These are phyloP conservation scores for Geranium incanum DNA, from an alignment of 441 rosid genomes.

Conservation along the genomic window DNA sequence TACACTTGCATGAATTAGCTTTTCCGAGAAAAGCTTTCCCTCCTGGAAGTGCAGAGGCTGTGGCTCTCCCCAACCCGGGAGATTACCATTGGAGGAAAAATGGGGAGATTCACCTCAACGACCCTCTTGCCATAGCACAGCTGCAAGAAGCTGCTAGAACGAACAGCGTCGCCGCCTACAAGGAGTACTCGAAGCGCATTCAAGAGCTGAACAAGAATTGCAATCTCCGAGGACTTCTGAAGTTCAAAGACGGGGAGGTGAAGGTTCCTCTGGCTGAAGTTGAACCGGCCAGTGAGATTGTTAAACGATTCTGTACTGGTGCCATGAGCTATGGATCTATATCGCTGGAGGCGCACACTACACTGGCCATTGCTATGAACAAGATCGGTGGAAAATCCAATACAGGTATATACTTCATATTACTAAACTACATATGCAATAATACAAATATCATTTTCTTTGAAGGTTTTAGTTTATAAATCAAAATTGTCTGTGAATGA, in stretches of 20 bases:
- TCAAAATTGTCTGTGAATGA: not conserved
- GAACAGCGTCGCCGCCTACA: slow-evolving; percentile 89
- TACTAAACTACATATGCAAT: not conserved
- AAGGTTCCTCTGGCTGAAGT: slow-evolving; percentile 79
- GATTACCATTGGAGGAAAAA: slow-evolving; percentile 98
- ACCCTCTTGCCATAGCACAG: slow-evolving; percentile 95
- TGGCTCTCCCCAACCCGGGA: slow-evolving; percentile 91
- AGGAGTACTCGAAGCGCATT: slow-evolving; percentile 90
- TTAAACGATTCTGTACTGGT: slow-evolving; percentile 95
- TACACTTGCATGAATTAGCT: slow-evolving; percentile 82
- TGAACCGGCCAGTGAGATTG: slow-evolving; percentile 97
- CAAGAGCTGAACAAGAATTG: slow-evolving; percentile 86
- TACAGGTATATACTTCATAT: slow-evolving; percentile 48
- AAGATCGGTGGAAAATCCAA: slow-evolving; percentile 95
- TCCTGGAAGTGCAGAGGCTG: slow-evolving; percentile 97
- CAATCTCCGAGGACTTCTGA: slow-evolving; percentile 91
- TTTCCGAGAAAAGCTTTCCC: slow-evolving; percentile 67
- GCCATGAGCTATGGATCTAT: slow-evolving; percentile 99
- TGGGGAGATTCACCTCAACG: slow-evolving; percentile 97
- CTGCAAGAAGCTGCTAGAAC: slow-evolving; percentile 93
- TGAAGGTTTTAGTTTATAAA: not conserved
- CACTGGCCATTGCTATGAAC: slow-evolving; percentile 97
- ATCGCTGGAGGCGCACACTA: slow-evolving; percentile 85
- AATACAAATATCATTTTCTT: no score
- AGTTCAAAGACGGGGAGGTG: slow-evolving; percentile 60